Conservation (phyloP, 495 filamentous ascomycete species). For the Aspergillus asperescens region DNA sequence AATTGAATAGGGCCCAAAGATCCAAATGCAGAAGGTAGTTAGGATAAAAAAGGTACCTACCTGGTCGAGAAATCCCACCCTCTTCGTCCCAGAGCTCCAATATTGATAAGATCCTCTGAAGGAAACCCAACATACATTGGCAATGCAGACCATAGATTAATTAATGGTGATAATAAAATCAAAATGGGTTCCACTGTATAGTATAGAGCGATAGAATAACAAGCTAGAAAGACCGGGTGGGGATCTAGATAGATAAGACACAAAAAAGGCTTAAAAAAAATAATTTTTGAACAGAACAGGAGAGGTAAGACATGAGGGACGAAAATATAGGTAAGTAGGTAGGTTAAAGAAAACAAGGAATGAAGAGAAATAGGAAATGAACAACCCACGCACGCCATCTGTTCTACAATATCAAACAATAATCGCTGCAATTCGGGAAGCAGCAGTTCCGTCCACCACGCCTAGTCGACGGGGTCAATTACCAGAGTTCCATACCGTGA, state of each 20-base stretch:
- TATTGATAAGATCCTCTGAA: too few relatives aligned
- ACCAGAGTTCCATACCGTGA: background rate
- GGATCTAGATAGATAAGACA: constrained; percentile 1
- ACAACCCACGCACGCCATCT: background rate
- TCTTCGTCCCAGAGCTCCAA: too few relatives aligned
- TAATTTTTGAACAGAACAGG: constrained; percentile 1
- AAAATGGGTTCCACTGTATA: background rate
- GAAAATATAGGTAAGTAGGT: background rate
- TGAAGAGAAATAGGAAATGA: background rate
- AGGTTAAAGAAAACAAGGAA: background rate
- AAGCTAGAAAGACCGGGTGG: background rate
- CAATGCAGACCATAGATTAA: too few relatives aligned
- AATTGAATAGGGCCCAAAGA: too few relatives aligned
- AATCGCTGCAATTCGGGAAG: background rate
- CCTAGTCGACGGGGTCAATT: background rate
- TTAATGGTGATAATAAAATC: too few relatives aligned
- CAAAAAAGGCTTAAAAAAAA: background rate
- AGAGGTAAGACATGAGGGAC: background rate
- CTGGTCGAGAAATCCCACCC: too few relatives aligned
- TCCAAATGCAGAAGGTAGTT: too few relatives aligned
- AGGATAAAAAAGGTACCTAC: too few relatives aligned
- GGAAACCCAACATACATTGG: too few relatives aligned
- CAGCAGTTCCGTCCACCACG: background rate
- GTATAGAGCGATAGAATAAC: background rate
- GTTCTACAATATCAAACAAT: background rate